These are phyloP conservation scores for Pittosporum tobira DNA, from an alignment of 129 eudicot genomes.

Conservation along the genomic window DNA sequence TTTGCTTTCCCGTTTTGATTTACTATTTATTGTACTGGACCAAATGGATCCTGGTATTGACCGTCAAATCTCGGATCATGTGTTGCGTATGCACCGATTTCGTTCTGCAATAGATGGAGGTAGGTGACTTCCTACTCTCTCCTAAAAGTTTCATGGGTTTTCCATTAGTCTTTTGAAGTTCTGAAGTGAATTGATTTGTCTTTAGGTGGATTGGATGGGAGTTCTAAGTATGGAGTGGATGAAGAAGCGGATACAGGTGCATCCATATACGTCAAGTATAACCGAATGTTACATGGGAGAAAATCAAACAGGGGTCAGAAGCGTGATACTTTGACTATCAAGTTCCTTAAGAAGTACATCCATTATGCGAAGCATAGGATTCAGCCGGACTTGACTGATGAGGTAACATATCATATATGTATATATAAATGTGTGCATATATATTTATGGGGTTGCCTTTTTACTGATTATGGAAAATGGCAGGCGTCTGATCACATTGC, in stretches of 20 bases:
- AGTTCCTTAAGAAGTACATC: conserved; percentile 91
- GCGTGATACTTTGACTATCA: conserved; percentile 74
- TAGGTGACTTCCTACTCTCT: conserved; percentile 10
- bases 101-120: conserved; percentile 91
- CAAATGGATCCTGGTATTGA: conserved; percentile 98
- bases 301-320: conserved; percentile 46
- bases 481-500: conserved; percentile 97
- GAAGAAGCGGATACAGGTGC: conserved; percentile 65
- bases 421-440: background rate
- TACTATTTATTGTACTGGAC: conserved; percentile 91
- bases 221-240: conserved; percentile 56
- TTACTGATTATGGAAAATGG: conserved; percentile 12
- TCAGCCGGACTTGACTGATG: conserved; percentile 93
- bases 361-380: conserved; percentile 92
- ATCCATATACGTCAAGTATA: conserved; percentile 71
- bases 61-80: conserved; percentile 87
- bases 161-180: conserved; percentile 3
- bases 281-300: conserved; percentile 81
- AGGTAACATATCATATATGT: conserved; percentile 32
- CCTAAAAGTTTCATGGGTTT: background rate
- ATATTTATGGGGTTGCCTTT: background rate
- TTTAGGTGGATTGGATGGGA: conserved; percentile 49
- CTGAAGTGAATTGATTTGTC: conserved; percentile 17
- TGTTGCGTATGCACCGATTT: conserved; percentile 88
- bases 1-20: conserved; percentile 91